Evolutionary conservation across 169 alveolate species (phyloP), one percentile per base, ranked within the genome.

Genomic region (Cystoisospora suis): DNA sequence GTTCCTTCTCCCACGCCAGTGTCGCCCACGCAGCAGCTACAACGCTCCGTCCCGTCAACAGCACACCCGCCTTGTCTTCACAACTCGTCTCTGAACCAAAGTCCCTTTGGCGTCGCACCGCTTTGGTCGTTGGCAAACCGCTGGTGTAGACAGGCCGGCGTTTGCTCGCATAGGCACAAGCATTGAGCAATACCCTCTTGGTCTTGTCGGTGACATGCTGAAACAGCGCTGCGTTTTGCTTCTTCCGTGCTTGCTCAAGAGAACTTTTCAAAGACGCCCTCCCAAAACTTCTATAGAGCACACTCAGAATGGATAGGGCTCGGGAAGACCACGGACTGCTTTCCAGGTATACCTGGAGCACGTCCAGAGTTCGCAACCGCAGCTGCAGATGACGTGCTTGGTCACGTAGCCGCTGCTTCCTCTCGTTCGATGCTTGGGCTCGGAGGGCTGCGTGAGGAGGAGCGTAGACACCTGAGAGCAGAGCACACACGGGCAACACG

Each of bases 161-260:
- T 23, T 38, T 40, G 32, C 38, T 56, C 3, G 80, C 12, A 32
- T 20, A n/a, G 56, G n/a, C 45, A 34, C 83, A 72, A 6, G 56
- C 83, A 34, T 72, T 56, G 15, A 72, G 56, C 7, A 72, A 17
- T 6, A 72, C 53, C 42, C 32, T 34, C 56, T 72, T n/a, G 17
- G 42, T 72, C 53, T 72, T 72, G n/a, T 72, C 83, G 3, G 83
- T 56, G 83, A 72, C 3, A 38, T 36, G 83, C 42, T 65, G 77
- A 44, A 32, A 44, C 12, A 65, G 77, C 42, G 40, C 72, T 9
- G 77, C 77, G 77, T 4, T n/a, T 20, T 65, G n/a, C 83, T 72
- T 72, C 45, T 40, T 29, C 36, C 83, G 83, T 53, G 65, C 65
- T 15, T 12, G 29, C 1, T 29, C 7, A 46, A 72, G 20, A 15